These are phyloP conservation scores for Telfairia occidentalis DNA, from an alignment of 331 rosid species.

Conservation along the genomic window DNA sequence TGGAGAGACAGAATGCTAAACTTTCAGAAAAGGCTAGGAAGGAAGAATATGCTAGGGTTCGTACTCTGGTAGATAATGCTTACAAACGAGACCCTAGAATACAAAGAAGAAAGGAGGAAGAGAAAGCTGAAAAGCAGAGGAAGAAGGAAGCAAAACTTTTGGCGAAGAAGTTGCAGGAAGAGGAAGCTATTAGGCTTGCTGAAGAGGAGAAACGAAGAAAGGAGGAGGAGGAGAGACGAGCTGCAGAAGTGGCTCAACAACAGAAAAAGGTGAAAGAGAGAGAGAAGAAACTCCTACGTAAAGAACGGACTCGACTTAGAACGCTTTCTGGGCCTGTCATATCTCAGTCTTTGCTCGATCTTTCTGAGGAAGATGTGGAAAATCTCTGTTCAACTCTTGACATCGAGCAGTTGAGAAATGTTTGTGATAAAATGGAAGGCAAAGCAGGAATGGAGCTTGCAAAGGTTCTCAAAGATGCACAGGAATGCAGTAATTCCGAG, in stretches of 20 bases:
- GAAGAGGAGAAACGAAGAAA: conserved; percentile 65
- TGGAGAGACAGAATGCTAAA: conserved; percentile 97
- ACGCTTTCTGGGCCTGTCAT: conserved; percentile 48
- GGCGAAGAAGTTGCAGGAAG: conserved; percentile 82
- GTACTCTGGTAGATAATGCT: conserved; percentile 83
- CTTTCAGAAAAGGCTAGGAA: conserved; percentile 88
- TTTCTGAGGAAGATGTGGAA: conserved; percentile 70
- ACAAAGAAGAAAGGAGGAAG: conserved; percentile 70
- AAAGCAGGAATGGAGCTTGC: conserved; percentile 41
- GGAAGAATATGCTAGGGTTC: conserved; percentile 76
- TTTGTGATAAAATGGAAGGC: conserved; percentile 68
- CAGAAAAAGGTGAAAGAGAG: conserved; percentile 79
- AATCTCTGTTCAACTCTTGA: conserved; percentile 58
- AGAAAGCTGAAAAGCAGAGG: conserved; percentile 79
- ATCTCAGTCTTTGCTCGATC: conserved; percentile 34
- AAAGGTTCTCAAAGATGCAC: conserved; percentile 41
- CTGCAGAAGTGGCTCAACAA: conserved; percentile 66
- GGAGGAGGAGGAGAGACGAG: conserved; percentile 74
- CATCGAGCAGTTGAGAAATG: conserved; percentile 48
- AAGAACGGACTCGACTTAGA: conserved; percentile 83
- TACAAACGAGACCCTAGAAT: conserved; percentile 89
- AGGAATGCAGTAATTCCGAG: conserved; percentile 28
- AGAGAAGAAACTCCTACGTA: conserved; percentile 92
- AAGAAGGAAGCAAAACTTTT: conserved; percentile 72
- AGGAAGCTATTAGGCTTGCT: conserved; percentile 75